A percentile compares a stretch with the other conserved stretches of the same genome.
phyloP scores from a whole-genome alignment of 345 rosid genomes.

The Raphanus sativus region DNA sequence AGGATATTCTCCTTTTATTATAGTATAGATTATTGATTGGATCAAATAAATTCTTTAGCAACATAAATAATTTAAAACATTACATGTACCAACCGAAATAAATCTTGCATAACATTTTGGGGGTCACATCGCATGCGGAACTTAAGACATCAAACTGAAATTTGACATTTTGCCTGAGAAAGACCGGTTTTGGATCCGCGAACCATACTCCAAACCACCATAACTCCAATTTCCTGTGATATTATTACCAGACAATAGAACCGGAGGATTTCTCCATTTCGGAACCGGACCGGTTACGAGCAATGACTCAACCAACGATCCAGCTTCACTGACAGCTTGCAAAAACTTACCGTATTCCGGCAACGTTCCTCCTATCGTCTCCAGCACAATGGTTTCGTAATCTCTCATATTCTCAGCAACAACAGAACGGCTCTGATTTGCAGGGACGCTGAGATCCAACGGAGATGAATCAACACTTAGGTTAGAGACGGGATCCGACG shows the following conservation, averaged over 20 bases:
- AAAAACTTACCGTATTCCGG: slow-evolving; percentile 51
- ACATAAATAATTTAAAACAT: background rate
- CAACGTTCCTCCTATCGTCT: slow-evolving; percentile 33
- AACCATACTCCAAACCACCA: slow-evolving; percentile 29
- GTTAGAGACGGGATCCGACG: slow-evolving; percentile 12
- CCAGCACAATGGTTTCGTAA: slow-evolving; percentile 26
- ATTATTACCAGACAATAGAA: slow-evolving; percentile 11
- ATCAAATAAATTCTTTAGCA: background rate
- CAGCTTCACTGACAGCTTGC: slow-evolving; percentile 45
- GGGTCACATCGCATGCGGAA: background rate
- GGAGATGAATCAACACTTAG: background rate
- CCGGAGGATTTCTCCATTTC: slow-evolving; percentile 51
- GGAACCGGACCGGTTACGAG: slow-evolving; percentile 46
- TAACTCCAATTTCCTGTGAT: background rate
- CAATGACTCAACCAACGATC: slow-evolving; percentile 43
- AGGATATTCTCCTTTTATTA: no score
- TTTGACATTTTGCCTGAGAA: slow-evolving; percentile 8
- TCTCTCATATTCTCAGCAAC: slow-evolving; percentile 4
- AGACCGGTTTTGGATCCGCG: slow-evolving; percentile 22
- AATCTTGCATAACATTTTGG: background rate
- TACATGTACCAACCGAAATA: background rate
- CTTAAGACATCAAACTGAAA: slow-evolving; percentile 10
- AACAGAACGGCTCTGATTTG: slow-evolving; percentile 2
- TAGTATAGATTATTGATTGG: background rate
- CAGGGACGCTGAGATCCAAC: background rate